Evolutionary conservation across 1,284 basidiomycete genomes (phyloP).

Genomic region (Trichosporon coremiiforme): DNA sequence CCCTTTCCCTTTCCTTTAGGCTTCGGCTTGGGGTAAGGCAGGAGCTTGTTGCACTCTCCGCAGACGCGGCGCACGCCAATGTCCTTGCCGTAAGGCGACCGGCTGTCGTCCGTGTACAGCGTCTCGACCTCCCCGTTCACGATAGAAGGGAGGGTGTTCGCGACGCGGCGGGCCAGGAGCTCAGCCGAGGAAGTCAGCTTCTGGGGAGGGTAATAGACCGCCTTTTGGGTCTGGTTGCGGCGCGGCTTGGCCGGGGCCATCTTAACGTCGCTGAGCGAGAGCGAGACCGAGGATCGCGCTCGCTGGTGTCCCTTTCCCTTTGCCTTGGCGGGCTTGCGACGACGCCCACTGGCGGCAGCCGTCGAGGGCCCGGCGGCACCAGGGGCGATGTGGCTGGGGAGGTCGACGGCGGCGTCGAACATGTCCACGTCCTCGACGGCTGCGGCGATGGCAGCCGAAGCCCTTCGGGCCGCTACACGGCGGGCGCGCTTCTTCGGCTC

Average conservation of each 20-base stretch:
- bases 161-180: background rate
- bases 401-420: background rate
- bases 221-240: no score
- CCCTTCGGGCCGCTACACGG: background rate
- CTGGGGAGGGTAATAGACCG: background rate
- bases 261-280: no score
- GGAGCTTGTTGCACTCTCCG: constrained; percentile 2
- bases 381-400: no score
- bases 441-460: background rate
- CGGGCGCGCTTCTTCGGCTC: background rate
- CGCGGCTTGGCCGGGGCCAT: no score
- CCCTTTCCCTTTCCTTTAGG: no score
- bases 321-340: no score
- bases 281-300: no score
- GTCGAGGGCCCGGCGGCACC: no score
- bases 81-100: background rate
- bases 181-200: background rate
- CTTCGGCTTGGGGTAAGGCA: background rate
- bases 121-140: background rate
- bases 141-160: background rate
- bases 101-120: constrained; percentile 11
- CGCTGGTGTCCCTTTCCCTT: no score
- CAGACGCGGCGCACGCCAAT: constrained; percentile 2
- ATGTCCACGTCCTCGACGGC: no score
- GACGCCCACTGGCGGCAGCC: no score